Percentiles rank a stretch among this genome's conserved stretches.
These are phyloP conservation scores for Auxenochlorella pyrenoidosa DNA, from an alignment of 139 green algal genomes.

Conservation along the genomic window DNA sequence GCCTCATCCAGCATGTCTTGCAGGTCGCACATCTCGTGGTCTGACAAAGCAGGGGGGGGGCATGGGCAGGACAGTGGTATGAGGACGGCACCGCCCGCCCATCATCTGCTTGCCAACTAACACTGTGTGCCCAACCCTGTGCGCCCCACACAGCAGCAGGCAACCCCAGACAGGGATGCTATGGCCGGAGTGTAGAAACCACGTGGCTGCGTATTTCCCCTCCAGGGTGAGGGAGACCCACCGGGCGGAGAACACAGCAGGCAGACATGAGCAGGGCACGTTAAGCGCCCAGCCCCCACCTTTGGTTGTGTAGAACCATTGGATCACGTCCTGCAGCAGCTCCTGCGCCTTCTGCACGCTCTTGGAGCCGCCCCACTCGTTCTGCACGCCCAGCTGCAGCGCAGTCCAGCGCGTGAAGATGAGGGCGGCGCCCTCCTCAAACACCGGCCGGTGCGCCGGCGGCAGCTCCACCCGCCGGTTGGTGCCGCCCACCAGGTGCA, in stretches of 20 bases:
- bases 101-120: too few species aligned
- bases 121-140: too few species aligned
- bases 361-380: slow-evolving; percentile 86
- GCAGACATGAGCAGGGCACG: too few species aligned
- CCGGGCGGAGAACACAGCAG: too few species aligned
- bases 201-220: too few species aligned
- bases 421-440: slow-evolving; percentile 79
- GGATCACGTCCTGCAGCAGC: slow-evolving; percentile 76
- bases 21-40: slow-evolving; percentile 47
- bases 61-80: not conserved
- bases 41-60: slow-evolving; percentile 5
- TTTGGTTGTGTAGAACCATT: slow-evolving; percentile 87
- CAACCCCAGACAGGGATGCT: too few species aligned
- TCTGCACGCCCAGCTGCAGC: slow-evolving; percentile 86
- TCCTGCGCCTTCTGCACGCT: slow-evolving; percentile 80
- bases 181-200: too few species aligned
- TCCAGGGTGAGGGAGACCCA: too few species aligned
- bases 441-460: slow-evolving; percentile 47
- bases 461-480: slow-evolving; percentile 14
- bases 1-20: slow-evolving; percentile 50
- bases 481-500: slow-evolving; percentile 37
- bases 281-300: slow-evolving; percentile 48
- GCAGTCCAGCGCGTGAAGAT: slow-evolving; percentile 89
- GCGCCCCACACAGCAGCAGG: too few species aligned
- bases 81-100: not conserved